Evolutionary conservation across 371 early-diverging fungal genomes (phyloP), one percentile per base, ranked within the genome.

Genomic region (Mucor racemosus): DNA sequence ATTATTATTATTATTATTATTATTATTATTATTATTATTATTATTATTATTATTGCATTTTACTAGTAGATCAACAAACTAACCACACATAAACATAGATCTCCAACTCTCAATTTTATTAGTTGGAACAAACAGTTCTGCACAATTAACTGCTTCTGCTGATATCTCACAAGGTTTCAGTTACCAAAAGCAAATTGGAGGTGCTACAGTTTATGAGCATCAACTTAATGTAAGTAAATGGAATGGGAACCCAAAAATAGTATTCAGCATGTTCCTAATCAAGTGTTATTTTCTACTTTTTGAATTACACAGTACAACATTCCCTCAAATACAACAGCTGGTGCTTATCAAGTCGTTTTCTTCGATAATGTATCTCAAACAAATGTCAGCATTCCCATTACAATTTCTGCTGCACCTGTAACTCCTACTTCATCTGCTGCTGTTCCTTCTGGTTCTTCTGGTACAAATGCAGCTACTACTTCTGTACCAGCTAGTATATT

Each of bases 101-200:
- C 58, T 71, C 36, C 71, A 75, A 55, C 64, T 78, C 1, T 71
- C 76, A 34, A 72, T 78, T 34, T 39, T 42, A 19, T 60, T 78
- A 21, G 59, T 61, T 40, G 69, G 68, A 31, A 63, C 62, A 3
- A 67, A 68, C 55, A 68, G 36, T 48, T 62, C 61, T 13, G 40
- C 57, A 13, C 35, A 67, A 48, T 53, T 71, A 14, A 50, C 65
- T 46, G 48, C 65, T 9, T 48, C 54, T 42, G 78, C 76, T 35
- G 70, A 71, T 68, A 71, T 78, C 19, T 55, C 68, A 9, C 71
- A 75, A 63, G 78, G 76, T 5, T 78, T 72, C 56, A 78, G 78
- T 57, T 66, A 65, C 21, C 55, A 76, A 59, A 68, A 65, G 39
- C 40, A 69, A 14, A 61, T 67, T 44, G 72, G 67, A 35, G 72